A percentile compares a stretch with the other conserved stretches of the same genome.
Evolutionary conservation across 1,139 yeast species (phyloP).

Genomic region (Trichomonascaceae sp.): DNA sequence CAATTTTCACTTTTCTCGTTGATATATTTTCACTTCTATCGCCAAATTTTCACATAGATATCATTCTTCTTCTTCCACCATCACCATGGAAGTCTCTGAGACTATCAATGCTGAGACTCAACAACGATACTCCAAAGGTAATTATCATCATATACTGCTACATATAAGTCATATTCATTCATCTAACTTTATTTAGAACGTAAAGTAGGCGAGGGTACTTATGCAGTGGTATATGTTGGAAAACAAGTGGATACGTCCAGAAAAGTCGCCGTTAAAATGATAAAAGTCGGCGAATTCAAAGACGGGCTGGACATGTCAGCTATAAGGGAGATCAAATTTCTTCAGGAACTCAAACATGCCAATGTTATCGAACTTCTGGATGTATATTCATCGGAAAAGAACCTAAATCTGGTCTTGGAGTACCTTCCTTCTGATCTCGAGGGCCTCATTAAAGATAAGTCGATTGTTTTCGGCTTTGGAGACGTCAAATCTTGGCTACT

Average conservation of each 20-base stretch:
- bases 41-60: not conserved
- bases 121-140: constrained; percentile 30
- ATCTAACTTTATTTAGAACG: constrained; percentile 39
- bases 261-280: constrained; percentile 86
- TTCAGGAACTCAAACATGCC: constrained; percentile 76
- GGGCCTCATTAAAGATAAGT: constrained; percentile 75
- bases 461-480: constrained; percentile 71
- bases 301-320: constrained; percentile 99
- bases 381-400: constrained; percentile 67
- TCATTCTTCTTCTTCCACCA: not conserved
- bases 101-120: constrained; percentile 20
- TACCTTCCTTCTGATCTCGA: constrained; percentile 90
- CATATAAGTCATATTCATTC: not conserved
- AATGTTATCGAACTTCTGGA: constrained; percentile 86
- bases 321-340: constrained; percentile 84
- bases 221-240: constrained; percentile 93
- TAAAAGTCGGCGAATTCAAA: constrained; percentile 88
- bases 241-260: constrained; percentile 44
- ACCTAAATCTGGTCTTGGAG: constrained; percentile 81
- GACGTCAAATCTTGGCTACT: constrained; percentile 91
- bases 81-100: constrained; percentile 12
- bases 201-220: constrained; percentile 98
- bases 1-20: not conserved
- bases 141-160: not conserved
- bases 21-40: not conserved